Conservation (phyloP, 345 rosid species). For the Cardiospermum halicacabum region DNA sequence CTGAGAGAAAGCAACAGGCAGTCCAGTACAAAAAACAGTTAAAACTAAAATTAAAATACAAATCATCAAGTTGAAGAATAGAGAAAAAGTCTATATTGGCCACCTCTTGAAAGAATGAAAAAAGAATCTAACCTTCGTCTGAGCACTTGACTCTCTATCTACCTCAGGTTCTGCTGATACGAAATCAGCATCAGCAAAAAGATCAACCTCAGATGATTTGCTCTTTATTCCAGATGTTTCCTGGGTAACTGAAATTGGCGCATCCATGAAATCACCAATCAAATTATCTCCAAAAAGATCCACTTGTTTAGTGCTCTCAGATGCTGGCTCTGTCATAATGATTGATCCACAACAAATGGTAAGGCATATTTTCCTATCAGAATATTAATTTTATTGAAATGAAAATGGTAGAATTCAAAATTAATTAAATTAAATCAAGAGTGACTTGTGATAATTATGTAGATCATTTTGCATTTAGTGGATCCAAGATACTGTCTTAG, state of each 20-base stretch:
- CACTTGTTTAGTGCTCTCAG: slow-evolving; percentile 59
- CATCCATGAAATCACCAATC: slow-evolving; percentile 76
- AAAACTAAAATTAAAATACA: background rate
- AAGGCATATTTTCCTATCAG: background rate
- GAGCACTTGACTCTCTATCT: slow-evolving; percentile 42
- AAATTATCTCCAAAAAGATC: slow-evolving; percentile 80
- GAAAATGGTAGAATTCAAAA: background rate
- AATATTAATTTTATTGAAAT: background rate
- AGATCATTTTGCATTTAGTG: background rate
- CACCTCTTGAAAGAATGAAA: background rate
- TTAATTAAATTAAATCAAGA: too few species aligned
- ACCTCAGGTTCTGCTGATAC: slow-evolving; percentile 69
- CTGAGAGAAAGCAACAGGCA: background rate
- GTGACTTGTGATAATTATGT: background rate
- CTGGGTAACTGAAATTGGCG: slow-evolving; percentile 46
- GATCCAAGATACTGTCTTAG: slow-evolving; percentile 9
- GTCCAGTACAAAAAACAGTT: background rate
- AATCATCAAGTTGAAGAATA: background rate
- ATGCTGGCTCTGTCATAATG: slow-evolving; percentile 50
- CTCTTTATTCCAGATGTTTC: slow-evolving; percentile 40
- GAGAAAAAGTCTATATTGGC: background rate
- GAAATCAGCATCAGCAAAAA: slow-evolving; percentile 94
- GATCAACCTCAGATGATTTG: slow-evolving; percentile 58
- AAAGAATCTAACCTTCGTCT: slow-evolving; percentile 45
- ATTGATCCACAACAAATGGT: slow-evolving; percentile 12